Evolutionary conservation across 1,284 basidiomycete species (phyloP).

Genomic region (Vanrija pseudolonga): DNA sequence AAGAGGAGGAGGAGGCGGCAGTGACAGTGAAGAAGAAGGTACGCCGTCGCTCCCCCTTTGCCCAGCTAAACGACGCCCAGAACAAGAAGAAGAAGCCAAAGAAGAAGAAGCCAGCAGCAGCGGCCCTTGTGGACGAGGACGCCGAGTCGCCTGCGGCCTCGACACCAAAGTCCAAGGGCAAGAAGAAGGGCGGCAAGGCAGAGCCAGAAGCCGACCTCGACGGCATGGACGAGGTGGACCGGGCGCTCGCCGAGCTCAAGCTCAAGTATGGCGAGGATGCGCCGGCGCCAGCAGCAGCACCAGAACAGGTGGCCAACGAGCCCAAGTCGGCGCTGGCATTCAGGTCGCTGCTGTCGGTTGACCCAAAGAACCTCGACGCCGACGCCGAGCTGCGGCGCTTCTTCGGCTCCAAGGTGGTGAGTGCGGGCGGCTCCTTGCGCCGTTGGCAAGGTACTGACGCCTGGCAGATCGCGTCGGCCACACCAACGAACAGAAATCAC

Average conservation of each 20-base stretch:
- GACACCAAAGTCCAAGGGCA: slow-evolving; percentile 53
- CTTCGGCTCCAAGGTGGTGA: slow-evolving; percentile 83
- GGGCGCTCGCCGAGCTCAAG: slow-evolving; percentile 74
- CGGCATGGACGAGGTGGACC: slow-evolving; percentile 73
- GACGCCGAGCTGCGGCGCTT: slow-evolving; percentile 85
- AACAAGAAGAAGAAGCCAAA: slow-evolving; percentile 49
- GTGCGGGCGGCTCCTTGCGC: slow-evolving; percentile 18
- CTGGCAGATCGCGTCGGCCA: slow-evolving; percentile 32
- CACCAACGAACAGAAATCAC: slow-evolving; percentile 17
- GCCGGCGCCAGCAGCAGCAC: neutral
- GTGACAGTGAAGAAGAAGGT: slow-evolving; percentile 34
- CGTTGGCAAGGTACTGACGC: neutral
- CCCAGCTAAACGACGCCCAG: slow-evolving; percentile 19
- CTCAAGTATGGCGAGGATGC: slow-evolving; percentile 54
- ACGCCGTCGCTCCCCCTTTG: neutral
- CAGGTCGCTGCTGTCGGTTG: slow-evolving; percentile 65
- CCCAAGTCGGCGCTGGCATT: slow-evolving; percentile 21
- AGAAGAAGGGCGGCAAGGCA: slow-evolving; percentile 52
- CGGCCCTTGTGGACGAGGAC: slow-evolving; percentile 9
- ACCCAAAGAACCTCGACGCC: slow-evolving; percentile 71
- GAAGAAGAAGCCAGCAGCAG: slow-evolving; percentile 33
- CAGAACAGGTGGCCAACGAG: slow-evolving; percentile 8
- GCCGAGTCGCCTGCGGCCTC: slow-evolving; percentile 10
- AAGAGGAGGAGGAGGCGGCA: slow-evolving; percentile 25
- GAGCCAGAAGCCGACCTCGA: slow-evolving; percentile 33